These are phyloP conservation scores for Haematococcus sp. DNA, from an alignment of 139 green algal genomes.

Conservation along the genomic window DNA sequence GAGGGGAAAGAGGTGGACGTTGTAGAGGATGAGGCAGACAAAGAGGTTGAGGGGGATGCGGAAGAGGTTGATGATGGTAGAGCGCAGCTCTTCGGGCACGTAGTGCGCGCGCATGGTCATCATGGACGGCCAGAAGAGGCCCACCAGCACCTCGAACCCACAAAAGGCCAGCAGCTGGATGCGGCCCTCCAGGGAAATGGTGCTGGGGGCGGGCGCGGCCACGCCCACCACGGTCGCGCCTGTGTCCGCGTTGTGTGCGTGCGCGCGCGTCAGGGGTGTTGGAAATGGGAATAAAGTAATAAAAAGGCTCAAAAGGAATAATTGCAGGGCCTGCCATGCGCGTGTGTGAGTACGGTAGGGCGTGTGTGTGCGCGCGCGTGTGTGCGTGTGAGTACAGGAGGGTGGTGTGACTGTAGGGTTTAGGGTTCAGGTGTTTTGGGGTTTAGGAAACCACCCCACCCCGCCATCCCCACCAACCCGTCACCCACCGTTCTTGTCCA, in stretches of 20 bases:
- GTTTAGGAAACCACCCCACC: background rate
- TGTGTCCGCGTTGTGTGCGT: no score
- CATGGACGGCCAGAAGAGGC: slow-evolving; percentile 97
- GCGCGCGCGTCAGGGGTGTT: no score
- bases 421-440: no score
- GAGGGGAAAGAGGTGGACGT: slow-evolving; percentile 50
- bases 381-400: no score
- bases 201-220: background rate
- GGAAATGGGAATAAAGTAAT: no score
- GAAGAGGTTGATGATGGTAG: slow-evolving; percentile 99
- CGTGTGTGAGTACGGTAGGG: no score
- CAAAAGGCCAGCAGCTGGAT: slow-evolving; percentile 91
- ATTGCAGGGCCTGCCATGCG: no score
- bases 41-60: slow-evolving; percentile 96
- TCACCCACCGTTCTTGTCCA: slow-evolving; percentile 7
- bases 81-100: slow-evolving; percentile 91
- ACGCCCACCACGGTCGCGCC: no score
- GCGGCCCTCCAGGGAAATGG: slow-evolving; percentile 62
- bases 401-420: no score
- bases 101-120: slow-evolving; percentile 92
- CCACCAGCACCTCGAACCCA: slow-evolving; percentile 87
- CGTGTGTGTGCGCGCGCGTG: no score
- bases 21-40: slow-evolving; percentile 79
- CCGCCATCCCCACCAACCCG: background rate
- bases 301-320: no score